Conservation (phyloP, 73 alveolate genomes). For the Tetrahymena elliotti region DNA sequence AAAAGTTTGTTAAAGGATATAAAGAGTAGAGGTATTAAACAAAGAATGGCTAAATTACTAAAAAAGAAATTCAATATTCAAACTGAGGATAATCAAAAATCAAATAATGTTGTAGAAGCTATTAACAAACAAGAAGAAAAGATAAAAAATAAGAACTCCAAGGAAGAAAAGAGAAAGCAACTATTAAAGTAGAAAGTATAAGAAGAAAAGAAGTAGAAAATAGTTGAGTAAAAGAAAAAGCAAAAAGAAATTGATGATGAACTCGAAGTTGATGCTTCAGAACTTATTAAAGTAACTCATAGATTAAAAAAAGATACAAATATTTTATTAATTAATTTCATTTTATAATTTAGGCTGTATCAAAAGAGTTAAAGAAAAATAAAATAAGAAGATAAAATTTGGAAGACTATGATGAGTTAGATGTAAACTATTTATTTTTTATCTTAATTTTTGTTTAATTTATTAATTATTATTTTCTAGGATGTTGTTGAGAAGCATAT, state of each 20-base stretch:
- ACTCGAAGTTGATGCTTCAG: not conserved
- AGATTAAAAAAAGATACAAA: too few species aligned
- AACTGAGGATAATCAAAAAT: not conserved
- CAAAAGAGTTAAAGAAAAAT: not conserved
- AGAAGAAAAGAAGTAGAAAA: not conserved
- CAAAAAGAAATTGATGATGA: not conserved
- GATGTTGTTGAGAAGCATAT: not conserved
- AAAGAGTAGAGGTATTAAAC: not conserved
- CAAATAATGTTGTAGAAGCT: not conserved
- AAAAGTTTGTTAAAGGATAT: not conserved
- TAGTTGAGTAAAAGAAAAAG: not conserved
- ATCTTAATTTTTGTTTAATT: not conserved
- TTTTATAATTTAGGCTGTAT: not conserved
- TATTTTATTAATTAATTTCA: too few species aligned
- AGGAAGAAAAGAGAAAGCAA: constrained; percentile 1
- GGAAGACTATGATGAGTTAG: not conserved
- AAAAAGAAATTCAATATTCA: not conserved
- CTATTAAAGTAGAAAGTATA: not conserved
- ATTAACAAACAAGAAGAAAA: not conserved
- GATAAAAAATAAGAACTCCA: not conserved
- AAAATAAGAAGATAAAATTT: not conserved
- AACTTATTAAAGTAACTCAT: not conserved
- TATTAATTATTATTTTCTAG: not conserved
- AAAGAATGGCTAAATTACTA: not conserved
- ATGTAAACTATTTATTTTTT: not conserved